These are phyloP conservation scores for Eucalyptus pauciflora DNA, from an alignment of 345 rosid species.

Conservation along the genomic window DNA sequence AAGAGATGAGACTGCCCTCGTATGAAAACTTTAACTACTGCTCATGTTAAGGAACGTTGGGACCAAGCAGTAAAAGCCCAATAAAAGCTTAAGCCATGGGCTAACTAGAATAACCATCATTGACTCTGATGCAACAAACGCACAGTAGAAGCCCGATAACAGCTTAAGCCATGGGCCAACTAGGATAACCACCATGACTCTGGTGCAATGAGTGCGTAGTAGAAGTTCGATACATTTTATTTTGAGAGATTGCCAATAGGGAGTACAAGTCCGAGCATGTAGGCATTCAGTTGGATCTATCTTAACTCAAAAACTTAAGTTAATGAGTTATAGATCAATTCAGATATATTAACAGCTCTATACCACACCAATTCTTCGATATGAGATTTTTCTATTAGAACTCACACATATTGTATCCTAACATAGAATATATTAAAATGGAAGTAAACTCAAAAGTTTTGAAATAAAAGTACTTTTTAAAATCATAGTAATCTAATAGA, in stretches of 20 bases:
- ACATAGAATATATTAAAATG: too few relatives aligned
- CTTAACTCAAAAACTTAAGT: neutral
- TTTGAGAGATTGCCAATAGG: fast-evolving
- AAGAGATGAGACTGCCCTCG: neutral
- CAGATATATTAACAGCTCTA: fast-evolving
- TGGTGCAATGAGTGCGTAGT: fast-evolving
- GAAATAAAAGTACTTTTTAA: too few relatives aligned
- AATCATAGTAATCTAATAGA: neutral
- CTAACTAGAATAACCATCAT: too few relatives aligned
- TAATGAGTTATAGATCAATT: fast-evolving
- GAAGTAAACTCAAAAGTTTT: neutral
- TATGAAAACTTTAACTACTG: too few relatives aligned
- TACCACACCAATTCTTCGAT: fast-evolving
- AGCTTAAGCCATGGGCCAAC: too few relatives aligned
- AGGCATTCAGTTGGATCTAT: fast-evolving
- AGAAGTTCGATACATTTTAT: too few relatives aligned
- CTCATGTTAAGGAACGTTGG: neutral
- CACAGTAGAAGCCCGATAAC: neutral
- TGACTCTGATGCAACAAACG: too few relatives aligned
- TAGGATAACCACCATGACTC: too few relatives aligned
- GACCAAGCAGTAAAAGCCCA: neutral
- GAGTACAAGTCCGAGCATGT: too few relatives aligned
- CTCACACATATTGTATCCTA: too few relatives aligned
- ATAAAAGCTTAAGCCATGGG: too few relatives aligned
- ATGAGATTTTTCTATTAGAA: fast-evolving